Evolutionary conservation across 305 asterid species (phyloP), one percentile per base, ranked within the genome.

Genomic region (Plantago lanceolata): DNA sequence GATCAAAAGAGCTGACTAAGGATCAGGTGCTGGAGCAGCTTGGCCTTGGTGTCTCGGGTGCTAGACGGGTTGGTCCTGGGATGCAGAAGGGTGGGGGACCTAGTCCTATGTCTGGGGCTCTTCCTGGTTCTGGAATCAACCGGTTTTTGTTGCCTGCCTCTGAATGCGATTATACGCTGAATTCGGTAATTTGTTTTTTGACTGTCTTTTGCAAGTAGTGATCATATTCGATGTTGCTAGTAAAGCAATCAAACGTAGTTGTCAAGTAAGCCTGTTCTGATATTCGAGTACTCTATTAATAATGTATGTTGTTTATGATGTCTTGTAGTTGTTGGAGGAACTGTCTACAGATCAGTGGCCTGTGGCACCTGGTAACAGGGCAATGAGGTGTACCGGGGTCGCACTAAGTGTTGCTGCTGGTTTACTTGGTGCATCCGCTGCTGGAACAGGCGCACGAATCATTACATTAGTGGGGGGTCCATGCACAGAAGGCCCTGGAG

Each of bases 401-500:
- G 97, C 99, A 0, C 70, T 94, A 79, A 84, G 95, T 72, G 96
- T 94, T 59, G 97, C 99, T 48, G 84, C 92, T 13, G 94, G 99
- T 31, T 79, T 94, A 72, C 85, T 94, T 28, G 90, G 95, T 43
- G 96, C 96, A 66, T 88, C 93, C 35, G 63, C 76, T 55, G 84
- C 94, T 21, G 96, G 95, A 61, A 81, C 94, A 61, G 90, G 94
- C 78, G 96, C 90, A 59, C 78, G 97, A 70, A 88, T 94, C 75
- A 66, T 94, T 60, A 84, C 93, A 56, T 82, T 94, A 69, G 96
- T 94, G 8, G 99, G 99, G 55, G 99, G 99, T 75, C 99, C 99
- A 45, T 90, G 99, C 75, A 94, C 99, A 2, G 97, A 94, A 84
- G 99, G 99, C 52, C 97, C 99, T 45, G 99, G 99, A 73, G 82